phyloP scores from a whole-genome alignment of 139 green algal genomes.

The Asterochloris sp. region DNA sequence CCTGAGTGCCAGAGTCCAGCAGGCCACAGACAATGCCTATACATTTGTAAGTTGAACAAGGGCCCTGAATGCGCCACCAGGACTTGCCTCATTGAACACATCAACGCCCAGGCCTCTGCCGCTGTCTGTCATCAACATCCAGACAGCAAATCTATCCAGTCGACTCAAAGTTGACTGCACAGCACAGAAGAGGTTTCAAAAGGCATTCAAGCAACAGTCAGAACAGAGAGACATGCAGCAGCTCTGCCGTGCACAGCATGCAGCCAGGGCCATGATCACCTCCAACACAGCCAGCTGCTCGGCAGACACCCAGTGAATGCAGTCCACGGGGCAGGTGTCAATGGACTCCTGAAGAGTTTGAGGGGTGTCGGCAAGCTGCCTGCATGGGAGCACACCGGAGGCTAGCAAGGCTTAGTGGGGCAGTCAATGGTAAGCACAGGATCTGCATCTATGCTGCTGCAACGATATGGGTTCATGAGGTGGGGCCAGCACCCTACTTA shows the following conservation, averaged over 20 bases:
- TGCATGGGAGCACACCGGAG: neutral
- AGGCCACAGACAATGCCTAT: neutral
- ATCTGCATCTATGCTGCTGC: too few relatives aligned
- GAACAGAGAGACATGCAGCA: conserved; percentile 30
- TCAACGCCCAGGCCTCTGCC: neutral
- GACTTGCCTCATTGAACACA: neutral
- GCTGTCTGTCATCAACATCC: neutral
- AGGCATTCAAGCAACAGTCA: conserved; percentile 31
- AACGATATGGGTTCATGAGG: too few relatives aligned
- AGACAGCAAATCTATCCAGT: neutral
- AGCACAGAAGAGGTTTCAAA: conserved; percentile 23
- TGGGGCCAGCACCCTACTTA: too few relatives aligned
- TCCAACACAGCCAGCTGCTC: conserved; percentile 54
- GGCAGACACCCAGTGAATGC: conserved; percentile 33
- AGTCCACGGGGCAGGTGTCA: conserved; percentile 35
- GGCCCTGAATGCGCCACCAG: neutral
- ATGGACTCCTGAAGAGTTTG: conserved; percentile 30
- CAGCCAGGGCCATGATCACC: conserved; percentile 41
- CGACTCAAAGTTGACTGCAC: neutral
- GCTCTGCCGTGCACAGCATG: conserved; percentile 29
- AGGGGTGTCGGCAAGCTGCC: conserved; percentile 16
- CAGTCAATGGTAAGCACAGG: too few relatives aligned
- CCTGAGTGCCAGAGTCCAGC: neutral
- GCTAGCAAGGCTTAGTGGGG: neutral
- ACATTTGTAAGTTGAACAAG: neutral